Evolutionary conservation across 768 basidiomycete genomes (phyloP), one percentile per base, ranked within the genome.

Genomic region (Gelatoporia subvermispora): DNA sequence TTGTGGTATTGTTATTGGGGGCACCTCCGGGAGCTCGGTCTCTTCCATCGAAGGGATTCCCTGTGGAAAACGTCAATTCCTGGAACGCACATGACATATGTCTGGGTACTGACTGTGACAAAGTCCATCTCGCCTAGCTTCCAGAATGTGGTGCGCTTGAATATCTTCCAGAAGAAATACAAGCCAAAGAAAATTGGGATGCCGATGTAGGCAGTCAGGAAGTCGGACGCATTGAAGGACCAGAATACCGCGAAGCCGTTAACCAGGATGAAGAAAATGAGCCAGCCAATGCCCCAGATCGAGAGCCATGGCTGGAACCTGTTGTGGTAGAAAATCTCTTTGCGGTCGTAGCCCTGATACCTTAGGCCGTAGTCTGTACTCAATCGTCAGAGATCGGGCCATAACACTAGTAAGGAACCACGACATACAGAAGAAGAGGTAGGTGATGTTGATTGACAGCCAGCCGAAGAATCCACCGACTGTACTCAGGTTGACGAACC

Each of bases 261-360:
- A 62, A 79, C 65, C 65, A 78, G 67, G 61, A 80, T 81, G 65
- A 84, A 82, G 57, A 86, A 58, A 2, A 67, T 41, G 11, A 74
- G 79, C 80, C 85, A 85, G 64, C 77, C 75, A 41, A 84, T 66
- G 20, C 82, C 87, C 79, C 85, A 86, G 63, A 78, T 82, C 15
- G 85, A 68, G 31, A 86, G 63, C 55, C 76, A 88, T 0, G 87
- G 87, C 59, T 87, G 85, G 22, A 84, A 63, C 2, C 59, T 53
- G 54, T 77, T 81, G 55, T 74, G 64, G 66, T 88, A 93, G 1
- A 79, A 71, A 39, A 92, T 78, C 17, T 74, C 72, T 24, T 58
- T 73, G 49, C 83, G 73, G 58, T 82, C 74, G 50, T 82, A 74
- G 2, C 84, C 88, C 62, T 89, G 86, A 0, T 68, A 75, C 45